Conservation (phyloP, 305 asterid genomes). For the Salvia sclarea region DNA sequence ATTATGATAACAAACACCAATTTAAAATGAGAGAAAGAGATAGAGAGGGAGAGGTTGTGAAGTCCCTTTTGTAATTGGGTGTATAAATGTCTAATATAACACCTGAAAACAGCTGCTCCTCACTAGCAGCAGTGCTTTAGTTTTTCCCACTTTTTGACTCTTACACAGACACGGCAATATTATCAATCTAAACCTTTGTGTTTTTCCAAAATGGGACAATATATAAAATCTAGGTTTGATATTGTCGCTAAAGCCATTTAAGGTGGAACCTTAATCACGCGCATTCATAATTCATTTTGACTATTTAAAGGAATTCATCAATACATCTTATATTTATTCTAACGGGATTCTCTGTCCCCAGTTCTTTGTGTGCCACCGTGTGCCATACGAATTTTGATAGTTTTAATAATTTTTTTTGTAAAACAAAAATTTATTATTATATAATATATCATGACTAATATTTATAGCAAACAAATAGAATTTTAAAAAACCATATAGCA, state of each 20-base stretch:
- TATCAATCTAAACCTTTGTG: slow-evolving; percentile 27
- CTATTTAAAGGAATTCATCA: background rate
- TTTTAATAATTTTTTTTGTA: too few species aligned
- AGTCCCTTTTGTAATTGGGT: background rate
- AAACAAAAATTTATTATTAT: too few species aligned
- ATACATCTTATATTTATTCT: background rate
- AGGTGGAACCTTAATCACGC: slow-evolving; percentile 36
- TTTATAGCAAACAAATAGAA: too few species aligned
- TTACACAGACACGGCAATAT: slow-evolving; percentile 16
- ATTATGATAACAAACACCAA: background rate
- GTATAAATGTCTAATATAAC: background rate
- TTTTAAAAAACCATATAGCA: too few species aligned
- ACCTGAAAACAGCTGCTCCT: slow-evolving; percentile 11
- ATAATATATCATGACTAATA: too few species aligned
- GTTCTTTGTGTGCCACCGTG: too few species aligned
- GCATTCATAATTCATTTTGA: slow-evolving; percentile 31
- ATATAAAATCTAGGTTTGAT: slow-evolving; percentile 25
- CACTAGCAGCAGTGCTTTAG: background rate
- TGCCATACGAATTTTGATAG: too few species aligned
- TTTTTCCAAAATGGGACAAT: slow-evolving; percentile 35
- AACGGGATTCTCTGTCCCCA: too few species aligned
- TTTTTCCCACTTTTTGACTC: slow-evolving; percentile 37
- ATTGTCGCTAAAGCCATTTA: slow-evolving; percentile 38
- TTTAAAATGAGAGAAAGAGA: too few species aligned
- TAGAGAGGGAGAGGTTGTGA: too few species aligned